phyloP scores from a whole-genome alignment of 768 basidiomycete genomes.

The Termitomyces eurrhizus region DNA sequence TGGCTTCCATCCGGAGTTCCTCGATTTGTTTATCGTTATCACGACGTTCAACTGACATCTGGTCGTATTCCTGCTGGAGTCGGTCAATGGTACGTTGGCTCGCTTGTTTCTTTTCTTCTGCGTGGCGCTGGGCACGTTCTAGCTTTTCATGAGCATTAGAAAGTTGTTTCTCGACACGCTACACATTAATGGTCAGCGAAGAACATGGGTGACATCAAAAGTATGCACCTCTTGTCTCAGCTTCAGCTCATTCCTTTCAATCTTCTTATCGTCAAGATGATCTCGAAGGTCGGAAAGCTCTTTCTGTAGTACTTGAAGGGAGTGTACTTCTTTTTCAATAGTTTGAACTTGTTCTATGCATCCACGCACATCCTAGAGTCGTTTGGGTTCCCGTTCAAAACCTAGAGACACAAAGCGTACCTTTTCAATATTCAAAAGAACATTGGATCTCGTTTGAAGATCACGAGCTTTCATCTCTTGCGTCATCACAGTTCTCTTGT shows the following conservation, averaged over 20 bases:
- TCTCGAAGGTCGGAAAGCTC: conserved; percentile 66
- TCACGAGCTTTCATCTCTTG: conserved; percentile 77
- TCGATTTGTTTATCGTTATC: conserved; percentile 80
- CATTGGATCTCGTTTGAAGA: conserved; percentile 68
- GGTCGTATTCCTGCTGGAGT: conserved; percentile 73
- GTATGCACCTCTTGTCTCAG: conserved; percentile 60
- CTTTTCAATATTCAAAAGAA: conserved; percentile 72
- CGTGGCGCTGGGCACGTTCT: conserved; percentile 71
- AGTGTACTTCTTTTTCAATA: conserved; percentile 61
- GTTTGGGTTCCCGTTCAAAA: background rate
- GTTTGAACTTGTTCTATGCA: conserved; percentile 76
- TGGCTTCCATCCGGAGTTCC: conserved; percentile 67
- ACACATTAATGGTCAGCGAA: background rate
- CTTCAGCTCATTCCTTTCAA: conserved; percentile 67
- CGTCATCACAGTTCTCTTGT: conserved; percentile 60
- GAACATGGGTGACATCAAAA: background rate
- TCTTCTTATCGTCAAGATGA: conserved; percentile 65
- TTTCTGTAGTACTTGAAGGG: conserved; percentile 63
- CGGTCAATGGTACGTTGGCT: conserved; percentile 72
- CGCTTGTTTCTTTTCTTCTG: conserved; percentile 74
- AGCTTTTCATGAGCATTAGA: conserved; percentile 81
- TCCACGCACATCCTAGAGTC: conserved; percentile 59
- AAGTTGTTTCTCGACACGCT: conserved; percentile 83
- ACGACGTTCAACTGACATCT: conserved; percentile 70
- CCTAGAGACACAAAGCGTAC: conserved; percentile 28